Percentiles rank a stretch among this genome's conserved stretches.
These are phyloP conservation scores for Exserohilum rostratum DNA, from an alignment of 2,329 filamentous ascomycete species.

Conservation along the genomic window DNA sequence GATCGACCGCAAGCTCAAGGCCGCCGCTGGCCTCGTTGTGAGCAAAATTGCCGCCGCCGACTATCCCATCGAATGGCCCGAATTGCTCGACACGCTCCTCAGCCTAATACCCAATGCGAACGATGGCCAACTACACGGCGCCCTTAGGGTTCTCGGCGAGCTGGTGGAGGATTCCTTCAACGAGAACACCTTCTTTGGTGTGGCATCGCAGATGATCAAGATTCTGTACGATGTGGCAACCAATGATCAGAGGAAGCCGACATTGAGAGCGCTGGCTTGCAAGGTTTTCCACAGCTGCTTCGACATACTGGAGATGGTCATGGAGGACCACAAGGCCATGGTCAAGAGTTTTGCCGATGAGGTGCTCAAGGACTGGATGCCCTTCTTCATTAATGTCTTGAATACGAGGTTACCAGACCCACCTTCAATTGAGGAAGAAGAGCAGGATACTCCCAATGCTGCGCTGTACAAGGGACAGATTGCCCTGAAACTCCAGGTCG, in stretches of 20 bases:
- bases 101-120: constrained; percentile 75
- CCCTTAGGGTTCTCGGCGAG: constrained; percentile 84
- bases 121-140: constrained; percentile 84
- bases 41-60: constrained; percentile 94
- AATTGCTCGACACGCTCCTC: constrained; percentile 80
- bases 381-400: constrained; percentile 82
- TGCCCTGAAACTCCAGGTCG: constrained; percentile 88
- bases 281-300: constrained; percentile 91
- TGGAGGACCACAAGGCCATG: constrained; percentile 86
- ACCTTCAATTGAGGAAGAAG: constrained; percentile 63
- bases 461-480: constrained; percentile 81
- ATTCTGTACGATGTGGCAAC: constrained; percentile 82
- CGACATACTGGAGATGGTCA: constrained; percentile 94
- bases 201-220: constrained; percentile 83
- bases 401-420: constrained; percentile 72
- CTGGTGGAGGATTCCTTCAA: constrained; percentile 92
- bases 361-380: constrained; percentile 80
- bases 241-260: constrained; percentile 74
- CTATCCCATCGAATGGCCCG: constrained; percentile 95
- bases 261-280: constrained; percentile 82
- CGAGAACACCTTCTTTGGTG: constrained; percentile 92
- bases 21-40: constrained; percentile 84
- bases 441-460: constrained; percentile 60
- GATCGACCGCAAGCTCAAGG: constrained; percentile 82
- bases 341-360: constrained; percentile 91